Base-by-base conservation (phyloP, 108 stramenopile species). In the Skeletonema tropicum region DNA sequence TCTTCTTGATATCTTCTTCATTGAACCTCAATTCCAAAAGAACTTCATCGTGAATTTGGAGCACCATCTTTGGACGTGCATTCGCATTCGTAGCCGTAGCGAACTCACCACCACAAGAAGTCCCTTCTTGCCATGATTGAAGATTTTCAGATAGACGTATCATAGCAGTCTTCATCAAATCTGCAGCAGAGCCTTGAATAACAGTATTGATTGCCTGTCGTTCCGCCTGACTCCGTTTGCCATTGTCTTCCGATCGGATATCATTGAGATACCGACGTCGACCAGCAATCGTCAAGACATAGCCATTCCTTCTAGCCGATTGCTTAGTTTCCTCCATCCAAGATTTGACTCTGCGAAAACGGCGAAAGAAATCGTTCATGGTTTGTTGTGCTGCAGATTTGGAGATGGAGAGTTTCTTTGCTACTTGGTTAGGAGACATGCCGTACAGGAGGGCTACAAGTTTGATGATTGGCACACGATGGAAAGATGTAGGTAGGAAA, bases 161-260 rank as follows among this genome's bases (percentile, higher is more conserved):
- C 89, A 89, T 89, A 0, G 86, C 89, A 46, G 73, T 52, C 48
- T 89, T 89, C 79, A 87, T 89, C 29, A 89, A 19, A 73, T 89
- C 89, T 5, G 83, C 81, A 12, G 86, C 85, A 66, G 76, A 80
- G 36, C 89, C 89, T 60, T 89, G 89, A 55, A 89, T 89, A 1
- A 87, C 73, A 30, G 79, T 85, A 75, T 89, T 89, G 46, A 89
- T 80, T 23, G 89, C 74, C 84, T 88, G 87, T 60, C 87, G 77
- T 49, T 89, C 86, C n/a, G 89, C 89, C 70, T 82, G 70, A 38
- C 73, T 74, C 21, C 70, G 61, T 15, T 71, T 79, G 38, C 57
- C 66, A 26, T 39, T 31, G 62, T 87, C 79, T 26, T 65, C 26
- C n/a, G 80, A 82, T 23, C 70, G 59, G 15, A 89, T 89, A 26